phyloP scores from a whole-genome alignment of 495 filamentous ascomycete species.

The Neurospora sp. region DNA sequence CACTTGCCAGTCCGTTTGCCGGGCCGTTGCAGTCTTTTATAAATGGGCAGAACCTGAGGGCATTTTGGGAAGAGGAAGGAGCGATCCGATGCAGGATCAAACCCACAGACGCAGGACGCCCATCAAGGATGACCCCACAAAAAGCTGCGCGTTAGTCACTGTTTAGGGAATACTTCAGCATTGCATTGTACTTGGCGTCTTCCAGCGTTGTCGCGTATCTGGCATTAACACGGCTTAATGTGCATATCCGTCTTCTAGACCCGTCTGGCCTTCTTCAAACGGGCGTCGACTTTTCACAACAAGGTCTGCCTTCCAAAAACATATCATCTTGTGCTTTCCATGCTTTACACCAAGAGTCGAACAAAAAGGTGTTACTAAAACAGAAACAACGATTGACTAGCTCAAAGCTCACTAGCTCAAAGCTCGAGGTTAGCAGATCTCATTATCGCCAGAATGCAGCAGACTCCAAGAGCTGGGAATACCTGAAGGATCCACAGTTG shows the following conservation, averaged over 20 bases:
- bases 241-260: neutral
- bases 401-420: neutral
- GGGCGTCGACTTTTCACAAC: neutral
- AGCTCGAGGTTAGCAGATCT: neutral
- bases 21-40: neutral
- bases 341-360: neutral
- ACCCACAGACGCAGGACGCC: neutral
- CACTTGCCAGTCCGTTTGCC: neutral
- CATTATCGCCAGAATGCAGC: neutral
- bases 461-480: neutral
- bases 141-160: neutral
- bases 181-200: neutral
- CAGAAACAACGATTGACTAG: neutral
- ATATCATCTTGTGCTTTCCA: neutral
- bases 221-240: neutral
- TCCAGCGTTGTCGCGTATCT: neutral
- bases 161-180: neutral
- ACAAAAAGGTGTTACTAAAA: neutral
- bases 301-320: neutral
- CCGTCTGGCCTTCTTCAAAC: neutral
- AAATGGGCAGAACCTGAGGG: neutral
- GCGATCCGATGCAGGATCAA: neutral
- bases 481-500: neutral
- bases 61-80: neutral
- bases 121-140: neutral